Base-by-base conservation (phyloP, 805 yeast species). In the Saturnispora diversa region DNA sequence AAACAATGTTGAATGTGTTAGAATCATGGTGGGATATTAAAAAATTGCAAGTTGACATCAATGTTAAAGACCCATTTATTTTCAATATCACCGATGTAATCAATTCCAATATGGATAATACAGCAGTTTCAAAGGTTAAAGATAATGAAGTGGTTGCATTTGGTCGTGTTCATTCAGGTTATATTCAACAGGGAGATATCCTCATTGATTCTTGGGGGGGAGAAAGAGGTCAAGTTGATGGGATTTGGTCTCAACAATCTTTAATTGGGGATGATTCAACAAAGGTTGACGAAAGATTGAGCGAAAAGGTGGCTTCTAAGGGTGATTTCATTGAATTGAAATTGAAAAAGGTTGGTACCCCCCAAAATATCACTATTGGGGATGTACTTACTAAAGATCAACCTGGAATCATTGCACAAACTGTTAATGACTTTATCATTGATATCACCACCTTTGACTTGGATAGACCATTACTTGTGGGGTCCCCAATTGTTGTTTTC, bases 401-500 rank as follows among this genome's bases (percentile, higher is more conserved):
- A 1, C 25, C 13, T 6, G 27, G 27, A 6, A 16, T 29, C 15
- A 30, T 26, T 5, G 64, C 76, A 19, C 68, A 62, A 15, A 62
- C 79, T 15, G 66, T 68, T 2, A 68, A 67, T 37, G 67, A 64
- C 37, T 70, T 76, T 46, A 60, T 60, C n/a, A 75, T 82, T 33
- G 73, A 77, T 40, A 56, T 85, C 31, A 64, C 70, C 30, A 65
- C 80, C 5, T 90, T 90, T 49, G 81, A 81, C 42, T 56, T 77
- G 51, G 69, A 68, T 26, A 69, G 84, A 48, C 96, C 96, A 1
- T 60, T 87, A 34, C 62, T 87, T 30, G 77, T 80, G 11, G 96
- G 97, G 6, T 70, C 94, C 0, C 80, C 88, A 30, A 70, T 86
- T 48, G 73, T 85, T 30, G 58, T 85, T 39, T 86, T 87, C 60